phyloP scores from a whole-genome alignment of 192 early-diverging fungal species.

The Backusella tuberculispora region DNA sequence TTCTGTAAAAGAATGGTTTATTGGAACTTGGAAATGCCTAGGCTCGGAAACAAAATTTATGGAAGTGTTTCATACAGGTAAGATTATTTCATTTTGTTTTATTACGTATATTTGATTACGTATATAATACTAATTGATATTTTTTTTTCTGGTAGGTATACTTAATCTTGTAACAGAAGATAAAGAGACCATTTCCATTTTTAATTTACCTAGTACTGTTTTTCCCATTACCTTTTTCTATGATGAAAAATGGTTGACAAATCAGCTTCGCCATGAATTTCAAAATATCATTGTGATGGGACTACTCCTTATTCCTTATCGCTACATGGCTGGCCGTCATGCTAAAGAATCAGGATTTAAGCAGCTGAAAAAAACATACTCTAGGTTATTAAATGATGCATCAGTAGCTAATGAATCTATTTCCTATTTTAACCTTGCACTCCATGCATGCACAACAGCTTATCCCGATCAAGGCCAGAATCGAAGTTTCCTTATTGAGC shows the following conservation, averaged over 20 bases:
- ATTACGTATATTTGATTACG: not conserved
- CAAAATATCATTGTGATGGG: conserved; percentile 48
- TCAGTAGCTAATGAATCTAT: conserved; percentile 14
- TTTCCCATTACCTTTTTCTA: conserved; percentile 40
- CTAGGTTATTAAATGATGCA: conserved; percentile 45
- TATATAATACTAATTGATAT: no score
- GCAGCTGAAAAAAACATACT: conserved; percentile 44
- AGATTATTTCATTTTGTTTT: not conserved
- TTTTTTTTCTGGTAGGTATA: not conserved
- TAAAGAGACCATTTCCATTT: not conserved
- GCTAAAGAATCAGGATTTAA: conserved; percentile 44
- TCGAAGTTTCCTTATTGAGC: not conserved
- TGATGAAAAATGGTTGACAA: conserved; percentile 44
- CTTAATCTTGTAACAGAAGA: conserved; percentile 21
- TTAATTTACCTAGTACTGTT: not conserved
- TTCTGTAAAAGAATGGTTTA: conserved; percentile 41
- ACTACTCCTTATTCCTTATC: conserved; percentile 44
- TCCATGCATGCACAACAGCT: conserved; percentile 16
- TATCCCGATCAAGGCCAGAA: not conserved
- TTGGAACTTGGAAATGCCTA: conserved; percentile 35
- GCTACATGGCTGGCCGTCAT: conserved; percentile 41
- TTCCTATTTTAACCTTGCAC: conserved; percentile 16
- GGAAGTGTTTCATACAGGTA: conserved; percentile 19
- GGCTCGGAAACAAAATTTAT: conserved; percentile 31
- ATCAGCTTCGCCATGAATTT: conserved; percentile 47